Evolutionary conservation across 768 basidiomycete species (phyloP).

Genomic region (Pleurotus tuber-regium): DNA sequence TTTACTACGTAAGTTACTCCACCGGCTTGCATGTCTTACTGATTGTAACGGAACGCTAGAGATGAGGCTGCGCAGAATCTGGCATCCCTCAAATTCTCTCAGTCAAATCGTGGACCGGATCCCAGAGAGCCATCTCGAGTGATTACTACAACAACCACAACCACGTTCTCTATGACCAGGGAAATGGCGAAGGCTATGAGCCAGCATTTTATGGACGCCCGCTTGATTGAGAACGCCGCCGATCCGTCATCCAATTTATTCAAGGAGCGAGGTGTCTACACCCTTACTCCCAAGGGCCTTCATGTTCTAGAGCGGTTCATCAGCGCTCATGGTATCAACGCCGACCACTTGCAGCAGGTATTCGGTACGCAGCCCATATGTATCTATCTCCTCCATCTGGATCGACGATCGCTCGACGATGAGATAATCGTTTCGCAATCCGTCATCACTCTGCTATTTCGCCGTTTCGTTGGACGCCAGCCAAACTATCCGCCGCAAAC

Average conservation of each 20-base stretch:
- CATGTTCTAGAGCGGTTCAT: conserved; percentile 99
- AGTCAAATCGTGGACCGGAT: conserved; percentile 97
- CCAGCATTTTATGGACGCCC: conserved; percentile 99
- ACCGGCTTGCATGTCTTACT: conserved; percentile 13
- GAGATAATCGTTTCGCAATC: conserved; percentile 95
- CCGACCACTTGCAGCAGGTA: conserved; percentile 86
- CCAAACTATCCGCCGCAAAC: conserved; percentile 71
- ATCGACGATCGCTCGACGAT: conserved; percentile 88
- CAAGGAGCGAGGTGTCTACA: conserved; percentile 97
- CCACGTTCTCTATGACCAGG: conserved; percentile 98
- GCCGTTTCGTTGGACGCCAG: conserved; percentile 86
- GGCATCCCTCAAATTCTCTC: conserved; percentile 95
- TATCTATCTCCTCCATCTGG: conserved; percentile 96
- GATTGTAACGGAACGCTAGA: conserved; percentile 37
- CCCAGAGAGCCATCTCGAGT: conserved; percentile 97
- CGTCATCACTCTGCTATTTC: conserved; percentile 92
- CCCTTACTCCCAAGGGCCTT: conserved; percentile 94
- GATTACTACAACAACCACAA: conserved; percentile 98
- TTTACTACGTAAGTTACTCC: conserved; percentile 82
- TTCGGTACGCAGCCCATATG: conserved; percentile 94
- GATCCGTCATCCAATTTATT: conserved; percentile 87
- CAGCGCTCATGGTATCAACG: conserved; percentile 97
- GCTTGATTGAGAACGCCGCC: conserved; percentile 93
- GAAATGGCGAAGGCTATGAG: conserved; percentile 99
- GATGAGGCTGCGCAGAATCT: conserved; percentile 95